These are phyloP conservation scores for Carex myosuroides DNA, from an alignment of 176 grass and related monocot species.

Conservation along the genomic window DNA sequence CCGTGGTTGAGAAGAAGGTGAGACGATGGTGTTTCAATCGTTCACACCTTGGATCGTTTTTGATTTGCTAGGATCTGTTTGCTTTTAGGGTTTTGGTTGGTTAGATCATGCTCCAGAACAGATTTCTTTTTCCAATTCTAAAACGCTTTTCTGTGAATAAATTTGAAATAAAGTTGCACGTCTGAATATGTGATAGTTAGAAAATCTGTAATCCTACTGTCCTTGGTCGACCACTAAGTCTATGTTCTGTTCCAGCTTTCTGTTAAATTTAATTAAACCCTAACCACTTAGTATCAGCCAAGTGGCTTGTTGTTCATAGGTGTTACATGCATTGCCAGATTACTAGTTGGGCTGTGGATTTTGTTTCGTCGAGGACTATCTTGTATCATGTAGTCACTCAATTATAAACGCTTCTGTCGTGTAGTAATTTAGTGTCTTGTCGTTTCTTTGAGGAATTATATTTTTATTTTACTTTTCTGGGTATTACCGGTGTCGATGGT, in stretches of 20 bases:
- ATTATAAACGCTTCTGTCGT: not conserved
- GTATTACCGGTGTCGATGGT: not conserved
- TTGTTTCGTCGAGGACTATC: not conserved
- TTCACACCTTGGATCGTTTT: not conserved
- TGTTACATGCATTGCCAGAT: not conserved
- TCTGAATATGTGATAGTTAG: not conserved
- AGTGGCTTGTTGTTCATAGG: not conserved
- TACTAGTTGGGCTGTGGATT: not conserved
- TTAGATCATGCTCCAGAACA: slow-evolving; percentile 16
- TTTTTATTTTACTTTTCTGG: not conserved
- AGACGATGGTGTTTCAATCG: not conserved
- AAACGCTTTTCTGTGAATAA: not conserved
- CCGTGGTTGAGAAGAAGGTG: slow-evolving; percentile 80
- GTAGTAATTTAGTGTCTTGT: not conserved
- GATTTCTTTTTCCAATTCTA: not conserved
- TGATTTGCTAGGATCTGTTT: slow-evolving; percentile 17
- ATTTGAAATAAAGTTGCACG: not conserved
- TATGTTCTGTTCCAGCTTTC: not conserved
- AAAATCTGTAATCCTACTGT: not conserved
- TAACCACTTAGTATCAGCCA: not conserved
- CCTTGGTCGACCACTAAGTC: not conserved
- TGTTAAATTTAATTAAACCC: not conserved
- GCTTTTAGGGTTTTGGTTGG: not conserved
- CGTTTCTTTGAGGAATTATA: not conserved
- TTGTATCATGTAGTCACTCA: not conserved